Percentiles rank a stretch among this genome's conserved stretches.
Evolutionary conservation across 192 early-diverging fungal genomes (phyloP).

Genomic region (Entomortierella chlamydospora): DNA sequence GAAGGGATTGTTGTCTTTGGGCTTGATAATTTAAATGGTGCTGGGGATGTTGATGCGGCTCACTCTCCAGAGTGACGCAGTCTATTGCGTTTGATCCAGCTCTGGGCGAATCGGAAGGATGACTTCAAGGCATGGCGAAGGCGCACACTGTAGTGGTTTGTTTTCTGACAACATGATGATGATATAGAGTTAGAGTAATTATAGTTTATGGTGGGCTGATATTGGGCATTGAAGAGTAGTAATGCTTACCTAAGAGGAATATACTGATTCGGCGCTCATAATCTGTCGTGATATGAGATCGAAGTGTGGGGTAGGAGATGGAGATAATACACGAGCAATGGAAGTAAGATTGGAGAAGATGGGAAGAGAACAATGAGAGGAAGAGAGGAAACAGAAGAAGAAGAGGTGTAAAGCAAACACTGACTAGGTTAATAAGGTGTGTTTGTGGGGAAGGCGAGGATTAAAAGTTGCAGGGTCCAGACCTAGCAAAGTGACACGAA

Average conservation of each 20-base stretch:
- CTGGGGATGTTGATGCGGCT: not conserved
- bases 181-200: too few species aligned
- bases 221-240: too few species aligned
- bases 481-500: constrained; percentile 10
- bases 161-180: too few species aligned
- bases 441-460: not conserved
- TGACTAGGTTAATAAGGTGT: not conserved
- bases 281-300: not conserved
- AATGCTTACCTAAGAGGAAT: not conserved
- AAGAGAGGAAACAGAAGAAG: not conserved
- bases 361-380: too few species aligned
- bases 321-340: too few species aligned
- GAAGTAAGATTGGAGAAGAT: too few species aligned
- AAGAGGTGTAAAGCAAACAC: not conserved
- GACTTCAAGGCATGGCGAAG: constrained; percentile 30
- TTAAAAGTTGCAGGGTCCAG: constrained; percentile 2
- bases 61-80: not conserved
- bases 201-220: too few species aligned
- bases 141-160: too few species aligned
- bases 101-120: constrained; percentile 17
- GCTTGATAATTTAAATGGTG: not conserved
- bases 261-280: not conserved
- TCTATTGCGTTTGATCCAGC: not conserved
- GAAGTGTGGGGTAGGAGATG: not conserved
- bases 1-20: not conserved